Conservation (phyloP, 2,329 filamentous ascomycete genomes). For the Xylaria digitata region DNA sequence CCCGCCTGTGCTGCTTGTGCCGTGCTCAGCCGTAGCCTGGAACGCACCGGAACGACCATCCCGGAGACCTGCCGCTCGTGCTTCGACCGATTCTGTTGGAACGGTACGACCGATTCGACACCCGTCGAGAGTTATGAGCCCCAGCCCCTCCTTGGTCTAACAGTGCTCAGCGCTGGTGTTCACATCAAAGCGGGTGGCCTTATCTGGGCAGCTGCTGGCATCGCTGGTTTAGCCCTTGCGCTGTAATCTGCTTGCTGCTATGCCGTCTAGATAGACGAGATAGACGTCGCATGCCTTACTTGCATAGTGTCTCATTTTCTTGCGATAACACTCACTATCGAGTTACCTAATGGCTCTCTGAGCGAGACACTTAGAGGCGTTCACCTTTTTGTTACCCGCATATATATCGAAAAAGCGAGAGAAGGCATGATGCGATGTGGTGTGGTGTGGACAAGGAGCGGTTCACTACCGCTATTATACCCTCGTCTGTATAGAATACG, state of each 20-base stretch:
- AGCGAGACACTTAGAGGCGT: background rate
- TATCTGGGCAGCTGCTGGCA: conserved; percentile 23
- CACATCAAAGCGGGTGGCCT: conserved; percentile 6
- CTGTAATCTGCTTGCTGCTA: conserved; percentile 8
- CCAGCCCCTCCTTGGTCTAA: conserved; percentile 37
- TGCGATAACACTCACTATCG: background rate
- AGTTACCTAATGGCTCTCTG: background rate
- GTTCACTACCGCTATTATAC: background rate
- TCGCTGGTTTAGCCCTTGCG: conserved; percentile 17
- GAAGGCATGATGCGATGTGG: background rate
- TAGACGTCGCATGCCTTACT: conserved; percentile 10
- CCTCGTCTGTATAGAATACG: background rate
- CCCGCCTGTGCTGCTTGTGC: conserved; percentile 88
- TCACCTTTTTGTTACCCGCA: background rate
- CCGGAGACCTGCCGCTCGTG: conserved; percentile 80
- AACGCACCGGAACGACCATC: conserved; percentile 74
- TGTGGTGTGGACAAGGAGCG: background rate
- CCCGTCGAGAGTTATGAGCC: conserved; percentile 56
- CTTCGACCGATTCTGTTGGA: conserved; percentile 90
- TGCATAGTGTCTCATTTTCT: conserved; percentile 8
- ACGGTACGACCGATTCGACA: conserved; percentile 70
- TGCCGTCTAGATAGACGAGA: background rate
- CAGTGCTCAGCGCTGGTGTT: conserved; percentile 25
- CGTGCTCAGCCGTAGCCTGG: conserved; percentile 79
- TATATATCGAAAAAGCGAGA: background rate